Base-by-base conservation (phyloP, 352 stramenopile species). In the Globisporangium splendens region DNA sequence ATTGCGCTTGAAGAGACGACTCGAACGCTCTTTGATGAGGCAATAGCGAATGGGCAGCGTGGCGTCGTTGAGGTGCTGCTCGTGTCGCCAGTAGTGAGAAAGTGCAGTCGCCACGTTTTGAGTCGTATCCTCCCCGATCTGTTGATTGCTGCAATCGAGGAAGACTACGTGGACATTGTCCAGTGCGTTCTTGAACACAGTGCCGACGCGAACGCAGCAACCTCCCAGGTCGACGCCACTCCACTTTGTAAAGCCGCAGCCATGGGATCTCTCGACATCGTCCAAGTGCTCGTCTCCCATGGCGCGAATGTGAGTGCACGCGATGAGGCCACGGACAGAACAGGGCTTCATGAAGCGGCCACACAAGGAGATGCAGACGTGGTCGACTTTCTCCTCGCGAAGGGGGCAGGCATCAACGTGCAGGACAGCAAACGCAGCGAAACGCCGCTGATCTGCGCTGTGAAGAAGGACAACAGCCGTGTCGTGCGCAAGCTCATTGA, bases 401-500 rank as follows among this genome's bases (percentile, higher is more conserved):
- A 8, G 8, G 48, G 48, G 8, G 48, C 31, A 13, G 48, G 38
- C 33, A 17, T 39, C 15, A 21, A 54, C 17, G 48, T 17, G 15
- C 48, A 54, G 14, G 48, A 54, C 31, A 21, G 38, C 22, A n/a
- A 18, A n/a, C 22, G 15, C 15, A 18, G 48, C 20, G 48, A 54
- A 22, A 54, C 48, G 20, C 18, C 48, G 48, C 31, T 54, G 12
- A 18, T 42, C 15, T 38, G 15, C 8, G 48, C 48, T 2, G 48
- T 41, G 15, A 54, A 54, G 17, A 54, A 54, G 17, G 48, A 20
- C 86, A 44, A 98, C 74, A 44, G 91, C 92, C 54, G 90, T 87
- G 74, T 98, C 98, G 75, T 99, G 96, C 96, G 98, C 98, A 54
- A 98, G 86, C 95, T 98, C 98, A 65, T 88, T 75, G 51, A 67